Conservation (phyloP, 2,329 filamentous ascomycete species). For the Pleurostoma richardsiae region DNA sequence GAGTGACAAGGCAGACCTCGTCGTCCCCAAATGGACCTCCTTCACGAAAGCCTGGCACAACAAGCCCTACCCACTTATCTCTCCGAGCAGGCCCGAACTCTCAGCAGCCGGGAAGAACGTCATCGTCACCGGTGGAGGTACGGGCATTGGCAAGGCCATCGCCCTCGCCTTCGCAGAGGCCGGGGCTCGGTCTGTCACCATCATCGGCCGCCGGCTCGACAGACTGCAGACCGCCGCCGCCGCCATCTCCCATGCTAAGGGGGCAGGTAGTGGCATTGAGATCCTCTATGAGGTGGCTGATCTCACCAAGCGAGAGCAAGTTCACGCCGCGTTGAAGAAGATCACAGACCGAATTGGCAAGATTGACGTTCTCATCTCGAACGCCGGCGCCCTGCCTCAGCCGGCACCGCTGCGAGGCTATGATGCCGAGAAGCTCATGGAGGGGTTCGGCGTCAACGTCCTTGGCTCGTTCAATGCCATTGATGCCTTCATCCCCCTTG, state of each 20-base stretch:
- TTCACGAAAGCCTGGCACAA: slow-evolving; percentile 25
- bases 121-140: slow-evolving; percentile 62
- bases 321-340: background rate
- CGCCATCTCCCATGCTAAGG: background rate
- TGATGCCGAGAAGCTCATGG: no score
- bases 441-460: background rate
- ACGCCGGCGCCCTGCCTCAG: no score
- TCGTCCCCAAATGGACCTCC: background rate
- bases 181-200: slow-evolving; percentile 4
- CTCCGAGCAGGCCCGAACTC: slow-evolving; percentile 26
- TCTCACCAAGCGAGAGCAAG: background rate
- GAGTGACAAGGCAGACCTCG: no score
- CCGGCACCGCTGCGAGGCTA: no score
- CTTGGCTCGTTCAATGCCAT: background rate
- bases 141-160: slow-evolving; percentile 13
- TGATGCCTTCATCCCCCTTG: slow-evolving; percentile 1
- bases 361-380: background rate
- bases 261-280: no score
- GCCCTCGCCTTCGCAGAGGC: slow-evolving; percentile 8
- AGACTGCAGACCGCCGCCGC: background rate
- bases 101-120: slow-evolving; percentile 43
- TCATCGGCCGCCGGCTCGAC: slow-evolving; percentile 4
- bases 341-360: background rate
- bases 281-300: background rate
- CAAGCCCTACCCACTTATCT: slow-evolving; percentile 29